A percentile compares a stretch with the other conserved stretches of the same genome.
Conservation (phyloP, 2,329 filamentous ascomycete species). For the Penicillium digitatum region DNA sequence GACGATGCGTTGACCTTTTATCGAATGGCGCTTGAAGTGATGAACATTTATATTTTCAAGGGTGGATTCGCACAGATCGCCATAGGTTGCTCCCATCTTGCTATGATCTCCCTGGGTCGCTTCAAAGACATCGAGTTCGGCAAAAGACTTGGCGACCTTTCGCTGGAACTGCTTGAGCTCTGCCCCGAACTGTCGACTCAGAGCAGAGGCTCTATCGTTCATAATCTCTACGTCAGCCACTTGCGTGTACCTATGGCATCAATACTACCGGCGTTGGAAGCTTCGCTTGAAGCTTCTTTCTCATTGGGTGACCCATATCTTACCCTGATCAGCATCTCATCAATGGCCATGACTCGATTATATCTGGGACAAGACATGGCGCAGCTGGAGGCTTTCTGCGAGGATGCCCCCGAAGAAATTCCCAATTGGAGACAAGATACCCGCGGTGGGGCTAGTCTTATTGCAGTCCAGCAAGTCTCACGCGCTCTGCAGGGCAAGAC, state of each 20-base stretch:
- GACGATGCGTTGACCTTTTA: constrained; percentile 58
- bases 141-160: constrained; percentile 51
- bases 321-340: constrained; percentile 55
- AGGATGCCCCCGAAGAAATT: constrained; percentile 55
- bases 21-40: constrained; percentile 55
- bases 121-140: constrained; percentile 57
- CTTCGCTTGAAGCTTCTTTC: constrained; percentile 55
- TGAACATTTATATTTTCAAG: constrained; percentile 53
- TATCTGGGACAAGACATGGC: constrained; percentile 56
- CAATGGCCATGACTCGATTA: constrained; percentile 55
- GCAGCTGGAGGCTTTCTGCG: constrained; percentile 56
- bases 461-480: constrained; percentile 53
- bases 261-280: constrained; percentile 51
- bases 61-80: constrained; percentile 57
- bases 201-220: constrained; percentile 54
- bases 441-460: constrained; percentile 56
- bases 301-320: constrained; percentile 57
- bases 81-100: constrained; percentile 57
- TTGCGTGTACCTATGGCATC: constrained; percentile 51
- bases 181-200: constrained; percentile 54
- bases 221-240: constrained; percentile 61
- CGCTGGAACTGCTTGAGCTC: constrained; percentile 50
- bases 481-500: constrained; percentile 62
- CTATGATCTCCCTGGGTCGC: constrained; percentile 53
- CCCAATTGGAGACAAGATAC: constrained; percentile 55